These are phyloP conservation scores for Discostella stelligeroides DNA, from an alignment of 108 stramenopile genomes.

Conservation along the genomic window DNA sequence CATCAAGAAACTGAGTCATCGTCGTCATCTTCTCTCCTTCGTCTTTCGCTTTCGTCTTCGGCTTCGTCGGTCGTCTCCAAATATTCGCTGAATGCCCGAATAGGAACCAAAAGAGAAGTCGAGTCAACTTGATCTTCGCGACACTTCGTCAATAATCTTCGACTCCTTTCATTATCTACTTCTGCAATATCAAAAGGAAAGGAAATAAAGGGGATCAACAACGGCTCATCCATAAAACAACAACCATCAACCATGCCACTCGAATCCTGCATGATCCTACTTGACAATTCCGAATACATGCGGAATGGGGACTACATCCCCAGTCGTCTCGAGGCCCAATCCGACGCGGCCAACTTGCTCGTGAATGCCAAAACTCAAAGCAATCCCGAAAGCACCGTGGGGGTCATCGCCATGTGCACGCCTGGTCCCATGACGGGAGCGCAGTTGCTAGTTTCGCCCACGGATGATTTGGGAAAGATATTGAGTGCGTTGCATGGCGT, in stretches of 20 bases:
- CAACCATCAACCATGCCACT: constrained; percentile 82
- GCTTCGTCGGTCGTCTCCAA: no score
- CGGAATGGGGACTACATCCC: constrained; percentile 98
- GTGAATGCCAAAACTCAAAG: constrained; percentile 89
- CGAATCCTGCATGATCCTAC: constrained; percentile 96
- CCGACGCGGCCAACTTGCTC: constrained; percentile 96
- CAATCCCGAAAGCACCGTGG: constrained; percentile 98
- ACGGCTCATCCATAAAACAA: no score
- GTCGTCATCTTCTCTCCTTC: no score
- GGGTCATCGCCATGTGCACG: constrained; percentile 76
- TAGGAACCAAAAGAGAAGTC: no score
- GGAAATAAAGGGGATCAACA: no score
- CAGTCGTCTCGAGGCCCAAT: constrained; percentile 96
- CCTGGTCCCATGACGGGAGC: constrained; percentile 72
- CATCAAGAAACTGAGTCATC: no score
- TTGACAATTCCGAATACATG: constrained; percentile 99
- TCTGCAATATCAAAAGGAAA: no score
- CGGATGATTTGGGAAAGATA: constrained; percentile 96
- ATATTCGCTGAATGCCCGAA: no score
- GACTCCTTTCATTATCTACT: no score
- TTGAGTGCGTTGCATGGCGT: constrained; percentile 83
- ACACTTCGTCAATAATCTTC: no score
- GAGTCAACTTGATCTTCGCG: no score
- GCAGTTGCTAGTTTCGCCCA: constrained; percentile 90
- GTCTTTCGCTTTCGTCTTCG: no score